phyloP scores from a whole-genome alignment of 2,329 filamentous ascomycete genomes.

The Nemania sp. region DNA sequence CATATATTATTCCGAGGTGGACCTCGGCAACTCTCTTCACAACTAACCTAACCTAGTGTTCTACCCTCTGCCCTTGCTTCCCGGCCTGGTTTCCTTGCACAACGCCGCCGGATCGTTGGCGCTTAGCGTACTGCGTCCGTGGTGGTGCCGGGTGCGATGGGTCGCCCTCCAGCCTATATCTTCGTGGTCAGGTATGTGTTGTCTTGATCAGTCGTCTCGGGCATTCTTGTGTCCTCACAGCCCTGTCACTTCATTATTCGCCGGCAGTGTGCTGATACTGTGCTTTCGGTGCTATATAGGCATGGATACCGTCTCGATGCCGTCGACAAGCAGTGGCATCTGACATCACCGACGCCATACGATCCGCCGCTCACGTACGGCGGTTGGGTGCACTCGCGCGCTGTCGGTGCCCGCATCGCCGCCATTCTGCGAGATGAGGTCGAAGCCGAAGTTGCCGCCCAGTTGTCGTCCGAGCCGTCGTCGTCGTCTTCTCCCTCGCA shows the following conservation, averaged over 20 bases:
- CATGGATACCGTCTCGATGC: constrained; percentile 94
- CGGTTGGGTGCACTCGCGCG: constrained; percentile 85
- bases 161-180: constrained; percentile 52
- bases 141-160: constrained; percentile 46
- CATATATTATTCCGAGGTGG: too few relatives aligned
- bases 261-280: too few relatives aligned
- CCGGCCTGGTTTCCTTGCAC: not conserved
- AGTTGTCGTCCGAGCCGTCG: constrained; percentile 37
- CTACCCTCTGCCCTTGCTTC: too few relatives aligned
- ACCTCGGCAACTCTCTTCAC: too few relatives aligned
- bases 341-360: constrained; percentile 90
- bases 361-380: constrained; percentile 94
- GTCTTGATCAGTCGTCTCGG: not conserved
- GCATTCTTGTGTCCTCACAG: not conserved
- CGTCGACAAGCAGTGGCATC: constrained; percentile 92
- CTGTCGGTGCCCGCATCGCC: constrained; percentile 82
- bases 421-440: constrained; percentile 61
- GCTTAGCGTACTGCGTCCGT: too few relatives aligned
- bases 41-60: too few relatives aligned
- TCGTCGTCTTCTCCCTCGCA: constrained; percentile 36
- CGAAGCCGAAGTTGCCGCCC: constrained; percentile 31
- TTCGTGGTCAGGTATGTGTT: constrained; percentile 54
- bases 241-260: not conserved
- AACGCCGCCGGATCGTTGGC: too few relatives aligned
- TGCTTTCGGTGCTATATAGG: constrained; percentile 46